Evolutionary conservation across 2,329 filamentous ascomycete genomes (phyloP).

Genomic region (Colletotrichum simmondsii): DNA sequence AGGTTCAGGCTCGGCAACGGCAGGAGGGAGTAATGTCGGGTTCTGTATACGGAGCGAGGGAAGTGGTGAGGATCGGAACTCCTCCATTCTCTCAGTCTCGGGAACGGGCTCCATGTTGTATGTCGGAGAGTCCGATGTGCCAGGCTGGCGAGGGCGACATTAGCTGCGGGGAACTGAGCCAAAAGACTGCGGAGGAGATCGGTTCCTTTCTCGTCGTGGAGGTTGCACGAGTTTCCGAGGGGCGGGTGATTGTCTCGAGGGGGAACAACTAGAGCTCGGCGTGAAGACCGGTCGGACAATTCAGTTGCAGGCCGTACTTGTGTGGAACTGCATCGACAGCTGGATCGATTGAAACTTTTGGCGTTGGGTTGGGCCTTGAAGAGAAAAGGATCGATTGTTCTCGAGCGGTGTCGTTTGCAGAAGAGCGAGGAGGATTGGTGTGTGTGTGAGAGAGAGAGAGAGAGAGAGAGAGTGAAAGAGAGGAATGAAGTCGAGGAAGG

Average conservation of each 20-base stretch:
- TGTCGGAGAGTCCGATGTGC: constrained; percentile 28
- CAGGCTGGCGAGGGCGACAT: constrained; percentile 30
- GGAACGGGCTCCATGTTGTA: constrained; percentile 73
- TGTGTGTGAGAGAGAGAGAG: too few species aligned
- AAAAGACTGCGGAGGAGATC: neutral
- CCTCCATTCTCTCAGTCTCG: constrained; percentile 75
- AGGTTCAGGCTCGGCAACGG: constrained; percentile 54
- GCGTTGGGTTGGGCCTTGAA: neutral
- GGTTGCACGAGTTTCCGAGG: neutral
- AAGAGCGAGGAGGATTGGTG: neutral
- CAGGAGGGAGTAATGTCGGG: constrained; percentile 36
- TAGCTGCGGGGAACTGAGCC: neutral
- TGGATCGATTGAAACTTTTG: neutral
- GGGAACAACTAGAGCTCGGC: neutral
- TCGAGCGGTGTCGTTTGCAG: neutral
- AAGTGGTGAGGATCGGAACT: constrained; percentile 69
- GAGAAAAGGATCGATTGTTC: neutral
- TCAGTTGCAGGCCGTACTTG: neutral
- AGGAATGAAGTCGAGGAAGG: neutral
- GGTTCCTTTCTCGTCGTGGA: neutral
- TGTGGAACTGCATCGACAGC: neutral
- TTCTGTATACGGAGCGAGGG: constrained; percentile 63
- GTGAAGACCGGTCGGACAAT: neutral
- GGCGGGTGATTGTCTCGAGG: neutral
- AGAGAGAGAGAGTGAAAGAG: neutral